Evolutionary conservation across 768 basidiomycete genomes (phyloP).

Genomic region (Boletus insuetus): DNA sequence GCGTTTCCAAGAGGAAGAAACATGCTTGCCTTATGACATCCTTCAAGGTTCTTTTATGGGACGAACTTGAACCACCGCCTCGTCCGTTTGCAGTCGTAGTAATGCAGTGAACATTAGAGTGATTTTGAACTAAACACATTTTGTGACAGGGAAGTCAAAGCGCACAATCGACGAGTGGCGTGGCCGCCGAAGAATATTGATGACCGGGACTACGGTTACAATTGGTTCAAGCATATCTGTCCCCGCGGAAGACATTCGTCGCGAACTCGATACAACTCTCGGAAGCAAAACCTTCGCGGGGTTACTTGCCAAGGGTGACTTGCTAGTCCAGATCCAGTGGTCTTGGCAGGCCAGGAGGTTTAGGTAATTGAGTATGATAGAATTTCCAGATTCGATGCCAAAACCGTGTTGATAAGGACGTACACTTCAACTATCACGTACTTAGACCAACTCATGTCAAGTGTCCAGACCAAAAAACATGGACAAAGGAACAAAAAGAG

Average conservation of each 20-base stretch:
- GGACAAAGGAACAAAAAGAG: background rate
- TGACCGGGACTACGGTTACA: too few species aligned
- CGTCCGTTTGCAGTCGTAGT: background rate
- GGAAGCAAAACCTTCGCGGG: background rate
- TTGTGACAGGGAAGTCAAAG: background rate
- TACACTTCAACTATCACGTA: constrained; percentile 9
- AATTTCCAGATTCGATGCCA: background rate
- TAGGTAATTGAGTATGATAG: background rate
- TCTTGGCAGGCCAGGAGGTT: background rate
- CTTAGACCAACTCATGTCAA: constrained; percentile 4
- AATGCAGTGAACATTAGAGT: too few species aligned
- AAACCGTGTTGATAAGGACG: constrained; percentile 10
- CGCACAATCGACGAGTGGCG: background rate
- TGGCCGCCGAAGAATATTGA: background rate
- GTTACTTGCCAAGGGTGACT: background rate
- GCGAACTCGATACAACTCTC: too few species aligned
- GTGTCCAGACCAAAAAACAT: constrained; percentile 2
- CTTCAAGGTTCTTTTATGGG: constrained; percentile 28
- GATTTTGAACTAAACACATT: background rate
- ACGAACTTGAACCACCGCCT: background rate
- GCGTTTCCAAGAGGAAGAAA: background rate
- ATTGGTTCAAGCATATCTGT: too few species aligned
- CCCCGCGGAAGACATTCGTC: too few species aligned
- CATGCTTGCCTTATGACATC: constrained; percentile 35
- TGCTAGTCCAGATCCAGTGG: background rate